Base-by-base conservation (phyloP, 352 stramenopile species). In the Pythium rhizo-oryzae region DNA sequence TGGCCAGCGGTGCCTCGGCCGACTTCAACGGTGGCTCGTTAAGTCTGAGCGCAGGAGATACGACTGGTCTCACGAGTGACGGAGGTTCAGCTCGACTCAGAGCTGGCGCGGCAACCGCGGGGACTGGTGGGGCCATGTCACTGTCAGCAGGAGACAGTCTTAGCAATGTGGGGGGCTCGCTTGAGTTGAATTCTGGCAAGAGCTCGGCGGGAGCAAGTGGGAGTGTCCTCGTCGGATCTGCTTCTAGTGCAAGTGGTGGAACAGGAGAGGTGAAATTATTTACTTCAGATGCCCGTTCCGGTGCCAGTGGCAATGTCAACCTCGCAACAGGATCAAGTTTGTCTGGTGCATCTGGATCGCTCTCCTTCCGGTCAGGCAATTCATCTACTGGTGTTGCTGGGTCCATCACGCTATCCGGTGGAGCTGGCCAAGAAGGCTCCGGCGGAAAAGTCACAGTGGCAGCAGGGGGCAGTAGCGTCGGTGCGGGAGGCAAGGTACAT, bases 41-140 rank as follows among this genome's bases (percentile, higher is more conserved):
- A 7, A 57, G 37, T 0, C 8, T 66, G 2, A 25, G n/a, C 37
- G 56, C 49, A 1, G 65, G 65, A 28, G 21, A 43, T 41, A 21
- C 61, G 13, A 59, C 23, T 12, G 61, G 67, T 0, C 13, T 49
- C 21, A 23, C 19, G 21, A 55, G 60, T n/a, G 70, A 51, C 41
- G 81, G 76, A 53, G 79, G 74, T 18, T 44, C 54, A 59, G 74
- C 77, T 59, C 24, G 53, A 18, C 71, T 87, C 70, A 50, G 28
- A 24, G 74, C 69, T 58, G 76, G 76, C 21, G 69, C 61, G 39
- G 56, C 69, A 33, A 43, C 18, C 47, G 62, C 41, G 24, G 62
- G 59, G 61, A 66, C 61, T 46, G 76, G 70, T 62, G 78, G 76
- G 2, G 62, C 47, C 18, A 15, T 69, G 16, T 62, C 66, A 43